Evolutionary conservation across 345 rosid species (phyloP).

Genomic region (Salix udensis): DNA sequence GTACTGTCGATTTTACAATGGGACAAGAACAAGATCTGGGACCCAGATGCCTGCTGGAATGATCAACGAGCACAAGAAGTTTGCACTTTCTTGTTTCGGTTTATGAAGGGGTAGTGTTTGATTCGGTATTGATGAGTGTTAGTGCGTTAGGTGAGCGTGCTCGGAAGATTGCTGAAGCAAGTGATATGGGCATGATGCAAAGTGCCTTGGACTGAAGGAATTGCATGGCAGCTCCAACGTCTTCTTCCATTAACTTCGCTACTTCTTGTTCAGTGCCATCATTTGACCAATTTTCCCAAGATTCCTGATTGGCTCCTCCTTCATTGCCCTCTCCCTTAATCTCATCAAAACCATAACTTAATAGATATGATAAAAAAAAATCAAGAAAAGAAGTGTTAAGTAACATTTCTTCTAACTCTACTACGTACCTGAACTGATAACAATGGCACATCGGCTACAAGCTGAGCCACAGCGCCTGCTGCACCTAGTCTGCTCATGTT

Average conservation of each 20-base stretch:
- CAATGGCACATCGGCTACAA: conserved; percentile 61
- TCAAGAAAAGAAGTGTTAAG: not conserved
- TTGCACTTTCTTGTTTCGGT: not conserved
- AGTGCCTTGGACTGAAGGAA: conserved; percentile 75
- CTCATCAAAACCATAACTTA: not conserved
- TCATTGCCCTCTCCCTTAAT: conserved; percentile 48
- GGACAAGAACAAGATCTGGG: conserved; percentile 2
- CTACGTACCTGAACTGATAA: conserved; percentile 52
- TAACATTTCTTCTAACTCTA: not conserved
- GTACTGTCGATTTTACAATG: not conserved
- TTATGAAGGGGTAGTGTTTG: conserved; percentile 37
- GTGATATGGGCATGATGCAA: conserved; percentile 71
- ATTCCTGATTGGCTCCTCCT: conserved; percentile 42
- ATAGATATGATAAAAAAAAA: not conserved
- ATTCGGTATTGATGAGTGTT: conserved; percentile 45
- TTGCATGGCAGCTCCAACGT: conserved; percentile 76
- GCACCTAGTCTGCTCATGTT: conserved; percentile 76
- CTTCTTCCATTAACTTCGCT: conserved; percentile 80
- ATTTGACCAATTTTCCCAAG: conserved; percentile 72
- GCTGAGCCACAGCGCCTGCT: conserved; percentile 73
- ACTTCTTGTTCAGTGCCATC: conserved; percentile 69
- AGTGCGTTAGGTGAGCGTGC: conserved; percentile 41
- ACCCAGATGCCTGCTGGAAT: conserved; percentile 5
- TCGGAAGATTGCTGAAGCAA: conserved; percentile 59
- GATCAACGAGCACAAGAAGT: not conserved